Base-by-base conservation (phyloP, 2,329 filamentous ascomycete genomes). In the Talaromyces sp. region DNA sequence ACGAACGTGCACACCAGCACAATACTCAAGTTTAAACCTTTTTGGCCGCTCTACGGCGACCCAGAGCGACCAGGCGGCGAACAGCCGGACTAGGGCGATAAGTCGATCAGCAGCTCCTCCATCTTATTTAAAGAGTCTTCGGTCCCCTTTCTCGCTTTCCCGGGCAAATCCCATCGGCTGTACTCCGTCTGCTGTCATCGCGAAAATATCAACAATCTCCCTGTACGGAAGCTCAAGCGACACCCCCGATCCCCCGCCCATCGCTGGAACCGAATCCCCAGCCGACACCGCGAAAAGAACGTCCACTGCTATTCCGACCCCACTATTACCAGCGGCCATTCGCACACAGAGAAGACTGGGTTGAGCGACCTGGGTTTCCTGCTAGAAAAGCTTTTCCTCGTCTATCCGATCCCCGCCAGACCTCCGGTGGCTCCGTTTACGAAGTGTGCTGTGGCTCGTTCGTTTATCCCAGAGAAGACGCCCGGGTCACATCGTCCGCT, bases 41-140 rank as follows among this genome's bases (percentile, higher is more conserved):
- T 1, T 47, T 16, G 44, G 50, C 7, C 23, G 50, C 6, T 7
- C 28, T 60, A 60, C 61, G 61, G 61, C 12, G 57, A 30, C 27
- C 56, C 61, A 62, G 52, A 59, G 51, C 33, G 52, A 59, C 61
- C 60, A 30, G 16, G 8, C 44, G 28, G 18, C 23, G 23, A 23
- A 23, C 23, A 23, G 23, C 16, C 42, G 16, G 44, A 47, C 23
- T 47, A 47, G 33, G 47, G 56, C 55, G 60, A 61, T 55, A 42
- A 56, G 58, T 52, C 50, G 56, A 58, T 56, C 36, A 34, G 44
- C 44, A 31, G 40, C 44, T 53, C 33, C 14, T 52, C n/a, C 56
- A 40, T 31, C n/a, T 40, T 12, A 51, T 18, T 33, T 50, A 44
- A 36, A 18, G 52, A 60, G 30, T 31, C 54, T 53, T 27, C 30